Base-by-base conservation (phyloP, 2,329 filamentous ascomycete genomes). In the Hypoxylon sp. region DNA sequence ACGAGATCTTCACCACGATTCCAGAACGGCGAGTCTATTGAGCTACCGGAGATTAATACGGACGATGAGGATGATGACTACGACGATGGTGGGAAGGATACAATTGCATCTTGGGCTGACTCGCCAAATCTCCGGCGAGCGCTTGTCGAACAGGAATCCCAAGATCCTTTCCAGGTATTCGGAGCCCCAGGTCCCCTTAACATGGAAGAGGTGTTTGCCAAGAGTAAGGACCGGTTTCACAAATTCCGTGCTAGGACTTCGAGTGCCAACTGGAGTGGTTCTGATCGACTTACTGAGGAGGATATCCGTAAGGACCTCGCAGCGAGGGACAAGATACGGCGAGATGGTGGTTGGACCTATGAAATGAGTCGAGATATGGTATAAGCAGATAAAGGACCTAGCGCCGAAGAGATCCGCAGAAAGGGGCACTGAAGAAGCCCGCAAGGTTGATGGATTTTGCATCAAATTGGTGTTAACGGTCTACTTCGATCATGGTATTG, bases 161-260 rank as follows among this genome's bases (percentile, higher is more conserved):
- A 96, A 73, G 94, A 99, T 75, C 93, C 94, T 0, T 89, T 93
- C 75, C 84, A 87, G 39, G 92, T 99, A 59, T 99, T 99, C 77
- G 96, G 96, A 0, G 92, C 93, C 0, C 94, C 97, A 24, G 91
- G 88, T 10, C 93, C 94, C 11, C 85, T 99, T 71, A 93, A 94
- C 76, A 96, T 99, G 91, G 97, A 99, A 76, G 94, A 98, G 78
- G 94, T 98, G 33, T 99, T 99, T 81, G 92, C 87, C 80, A 93
- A 94, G 79, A 94, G 92, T 80, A 94, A 94, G 79, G 94, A 95
- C 62, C 85, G 92, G 71, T 90, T 92, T 79, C 92, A 93, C 84
- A 93, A 94, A 77, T 98, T 98, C 85, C 89, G 97, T 17, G 91
- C 93, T 57, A 88, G 96, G 62, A 98, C 95, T 4, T 97, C 93